Conservation (phyloP, 179 eudicot genomes). For the Silene coronaria region DNA sequence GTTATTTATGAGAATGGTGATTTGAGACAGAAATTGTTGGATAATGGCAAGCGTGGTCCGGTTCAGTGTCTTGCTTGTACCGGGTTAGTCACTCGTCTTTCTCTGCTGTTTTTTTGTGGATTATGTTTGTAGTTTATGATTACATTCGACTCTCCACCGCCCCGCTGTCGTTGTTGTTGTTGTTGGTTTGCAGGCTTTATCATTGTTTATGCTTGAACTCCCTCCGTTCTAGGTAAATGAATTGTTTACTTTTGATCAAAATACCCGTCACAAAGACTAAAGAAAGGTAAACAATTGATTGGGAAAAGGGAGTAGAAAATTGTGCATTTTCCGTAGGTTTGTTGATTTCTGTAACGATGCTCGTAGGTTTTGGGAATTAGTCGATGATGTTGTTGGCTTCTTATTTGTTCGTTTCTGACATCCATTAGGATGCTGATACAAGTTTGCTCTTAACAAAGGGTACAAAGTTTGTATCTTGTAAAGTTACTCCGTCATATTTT, state of each 20-base stretch:
- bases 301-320: too few relatives aligned
- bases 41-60: neutral
- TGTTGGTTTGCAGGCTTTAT: neutral
- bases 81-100: slow-evolving; percentile 1
- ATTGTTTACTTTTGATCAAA: too few relatives aligned
- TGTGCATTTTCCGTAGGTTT: too few relatives aligned
- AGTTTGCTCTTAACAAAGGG: too few relatives aligned
- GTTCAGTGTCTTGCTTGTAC: slow-evolving; percentile 1
- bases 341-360: too few relatives aligned
- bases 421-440: too few relatives aligned
- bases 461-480: too few relatives aligned
- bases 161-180: neutral
- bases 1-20: slow-evolving; percentile 1
- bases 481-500: too few relatives aligned
- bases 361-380: too few relatives aligned
- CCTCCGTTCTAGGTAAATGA: neutral
- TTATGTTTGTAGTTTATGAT: neutral
- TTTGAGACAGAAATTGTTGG: neutral
- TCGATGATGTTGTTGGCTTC: too few relatives aligned
- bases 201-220: neutral
- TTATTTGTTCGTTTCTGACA: neutral
- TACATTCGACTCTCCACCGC: neutral
- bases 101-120: neutral
- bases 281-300: too few relatives aligned
- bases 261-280: too few relatives aligned